Conservation (phyloP, 805 yeast genomes). For the Suhomyces kilbournensis region DNA sequence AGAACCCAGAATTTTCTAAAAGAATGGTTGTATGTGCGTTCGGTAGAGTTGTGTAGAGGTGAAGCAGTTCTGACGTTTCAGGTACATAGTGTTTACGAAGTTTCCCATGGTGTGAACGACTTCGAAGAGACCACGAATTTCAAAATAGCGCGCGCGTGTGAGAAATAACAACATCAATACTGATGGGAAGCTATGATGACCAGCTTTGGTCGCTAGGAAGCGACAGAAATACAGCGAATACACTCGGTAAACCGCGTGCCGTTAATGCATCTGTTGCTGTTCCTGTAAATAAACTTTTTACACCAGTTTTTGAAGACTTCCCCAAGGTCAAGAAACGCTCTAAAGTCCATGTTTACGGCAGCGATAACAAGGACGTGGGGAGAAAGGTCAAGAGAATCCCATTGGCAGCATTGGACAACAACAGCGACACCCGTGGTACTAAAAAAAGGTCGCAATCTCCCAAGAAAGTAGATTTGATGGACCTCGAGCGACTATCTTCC, state of each 20-base stretch:
- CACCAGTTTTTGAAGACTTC: neutral
- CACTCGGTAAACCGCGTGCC: neutral
- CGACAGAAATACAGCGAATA: neutral
- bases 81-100: neutral
- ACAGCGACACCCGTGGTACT: neutral
- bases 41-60: neutral
- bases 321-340: neutral
- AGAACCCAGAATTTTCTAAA: neutral
- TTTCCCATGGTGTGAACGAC: neutral
- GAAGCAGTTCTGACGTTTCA: neutral
- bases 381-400: neutral
- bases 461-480: neutral
- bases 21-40: neutral
- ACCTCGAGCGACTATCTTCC: neutral
- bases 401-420: neutral
- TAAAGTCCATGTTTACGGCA: slow-evolving; percentile 1
- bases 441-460: neutral
- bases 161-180: neutral
- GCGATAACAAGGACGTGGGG: neutral
- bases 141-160: neutral
- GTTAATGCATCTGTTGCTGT: neutral
- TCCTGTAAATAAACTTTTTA: neutral
- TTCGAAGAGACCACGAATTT: neutral
- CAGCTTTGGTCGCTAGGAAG: neutral
- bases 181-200: slow-evolving; percentile 1